Evolutionary conservation across 2,329 filamentous ascomycete genomes (phyloP).

Genomic region (Stylonectria norvegica): DNA sequence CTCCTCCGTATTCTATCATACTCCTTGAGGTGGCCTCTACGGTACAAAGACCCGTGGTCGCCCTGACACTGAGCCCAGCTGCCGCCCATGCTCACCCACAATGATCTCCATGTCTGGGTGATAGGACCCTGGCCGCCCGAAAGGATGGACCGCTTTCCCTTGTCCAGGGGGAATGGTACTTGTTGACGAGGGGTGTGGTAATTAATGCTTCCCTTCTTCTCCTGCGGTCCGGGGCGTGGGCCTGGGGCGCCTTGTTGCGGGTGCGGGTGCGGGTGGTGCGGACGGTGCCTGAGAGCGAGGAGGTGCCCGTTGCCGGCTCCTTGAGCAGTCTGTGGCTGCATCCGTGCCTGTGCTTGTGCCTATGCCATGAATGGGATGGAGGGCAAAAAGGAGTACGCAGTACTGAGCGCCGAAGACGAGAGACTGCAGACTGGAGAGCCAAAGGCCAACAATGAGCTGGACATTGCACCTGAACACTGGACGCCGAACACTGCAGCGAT

Average conservation of each 20-base stretch:
- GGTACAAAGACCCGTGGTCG: constrained; percentile 18
- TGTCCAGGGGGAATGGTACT: too few relatives aligned
- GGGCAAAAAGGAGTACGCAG: too few relatives aligned
- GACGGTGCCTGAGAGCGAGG: too few relatives aligned
- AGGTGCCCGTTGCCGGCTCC: background rate
- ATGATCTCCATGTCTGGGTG: too few relatives aligned
- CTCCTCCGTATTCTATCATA: constrained; percentile 9
- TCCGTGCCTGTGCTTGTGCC: too few relatives aligned
- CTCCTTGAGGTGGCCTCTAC: too few relatives aligned
- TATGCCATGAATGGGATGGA: too few relatives aligned
- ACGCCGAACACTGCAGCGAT: constrained; percentile 12
- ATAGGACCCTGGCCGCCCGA: background rate
- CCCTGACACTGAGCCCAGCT: constrained; percentile 17
- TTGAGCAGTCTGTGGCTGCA: constrained; percentile 7
- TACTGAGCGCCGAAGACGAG: constrained; percentile 4
- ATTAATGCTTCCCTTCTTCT: background rate
- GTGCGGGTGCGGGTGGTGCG: background rate
- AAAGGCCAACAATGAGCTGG: constrained; percentile 14
- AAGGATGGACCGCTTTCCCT: background rate
- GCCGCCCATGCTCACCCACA: too few relatives aligned
- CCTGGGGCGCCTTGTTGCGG: too few relatives aligned
- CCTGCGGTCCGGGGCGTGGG: background rate
- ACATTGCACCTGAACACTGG: too few relatives aligned
- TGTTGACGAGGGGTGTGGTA: background rate
- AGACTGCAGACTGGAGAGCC: background rate